phyloP scores from a whole-genome alignment of 345 rosid species.

The Sonneratia caseolaris region DNA sequence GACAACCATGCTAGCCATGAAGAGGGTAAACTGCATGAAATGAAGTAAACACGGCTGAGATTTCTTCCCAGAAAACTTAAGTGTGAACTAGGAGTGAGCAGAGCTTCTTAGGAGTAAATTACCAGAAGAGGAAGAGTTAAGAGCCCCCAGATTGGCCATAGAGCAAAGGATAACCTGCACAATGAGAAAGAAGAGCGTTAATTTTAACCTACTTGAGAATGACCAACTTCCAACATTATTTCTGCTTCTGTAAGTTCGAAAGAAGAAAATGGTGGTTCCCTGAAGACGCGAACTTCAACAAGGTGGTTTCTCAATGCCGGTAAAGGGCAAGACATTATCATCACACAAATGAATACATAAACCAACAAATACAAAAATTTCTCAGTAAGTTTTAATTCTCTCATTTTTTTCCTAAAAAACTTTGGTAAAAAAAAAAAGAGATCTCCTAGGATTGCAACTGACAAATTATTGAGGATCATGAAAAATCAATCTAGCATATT shows the following conservation, averaged over 20 bases:
- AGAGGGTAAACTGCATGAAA: conserved; percentile 77
- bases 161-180: conserved; percentile 61
- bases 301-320: neutral
- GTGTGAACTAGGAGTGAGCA: neutral
- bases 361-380: neutral
- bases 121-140: conserved; percentile 96
- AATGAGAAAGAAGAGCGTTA: neutral
- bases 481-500: neutral
- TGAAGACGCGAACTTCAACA: neutral
- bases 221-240: neutral
- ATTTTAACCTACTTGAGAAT: neutral
- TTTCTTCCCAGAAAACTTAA: neutral
- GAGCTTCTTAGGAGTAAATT: conserved; percentile 5
- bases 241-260: too few species aligned
- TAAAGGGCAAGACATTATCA: neutral
- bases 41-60: conserved; percentile 11
- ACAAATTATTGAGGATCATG: too few species aligned
- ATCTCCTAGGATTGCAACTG: too few species aligned
- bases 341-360: neutral
- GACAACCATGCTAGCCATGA: conserved; percentile 85
- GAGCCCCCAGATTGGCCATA: conserved; percentile 96
- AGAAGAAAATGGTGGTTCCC: conserved; percentile 2
- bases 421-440: neutral
- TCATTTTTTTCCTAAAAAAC: neutral
- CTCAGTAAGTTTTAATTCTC: neutral